Evolutionary conservation across 352 stramenopile species (phyloP).

Genomic region (Globisporangium alternatum): DNA sequence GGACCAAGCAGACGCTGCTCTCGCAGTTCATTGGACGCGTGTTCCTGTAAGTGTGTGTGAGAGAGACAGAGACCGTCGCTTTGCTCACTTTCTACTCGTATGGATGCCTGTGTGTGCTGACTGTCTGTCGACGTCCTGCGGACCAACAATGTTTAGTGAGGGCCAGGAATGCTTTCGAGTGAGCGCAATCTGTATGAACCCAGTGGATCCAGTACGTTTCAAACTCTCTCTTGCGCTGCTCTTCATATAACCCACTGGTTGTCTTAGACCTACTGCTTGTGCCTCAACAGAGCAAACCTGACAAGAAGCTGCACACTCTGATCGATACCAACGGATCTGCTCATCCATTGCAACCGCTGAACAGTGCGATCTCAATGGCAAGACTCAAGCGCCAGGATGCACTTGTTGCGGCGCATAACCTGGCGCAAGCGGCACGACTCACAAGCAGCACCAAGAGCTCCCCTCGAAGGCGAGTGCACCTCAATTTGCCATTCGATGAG

Average conservation of each 20-base stretch:
- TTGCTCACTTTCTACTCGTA: background rate
- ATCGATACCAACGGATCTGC: conserved; percentile 52
- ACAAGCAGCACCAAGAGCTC: conserved; percentile 12
- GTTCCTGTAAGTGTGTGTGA: conserved; percentile 42
- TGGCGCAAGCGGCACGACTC: conserved; percentile 10
- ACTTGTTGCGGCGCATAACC: conserved; percentile 9
- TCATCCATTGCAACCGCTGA: conserved; percentile 47
- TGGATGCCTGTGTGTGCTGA: background rate
- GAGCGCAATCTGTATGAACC: conserved; percentile 39
- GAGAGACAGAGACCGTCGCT: background rate
- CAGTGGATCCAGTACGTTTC: conserved; percentile 36
- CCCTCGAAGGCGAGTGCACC: conserved; percentile 11
- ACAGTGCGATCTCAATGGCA: conserved; percentile 47
- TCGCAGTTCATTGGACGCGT: conserved; percentile 70
- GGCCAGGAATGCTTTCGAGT: conserved; percentile 46
- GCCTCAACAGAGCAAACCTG: conserved; percentile 39
- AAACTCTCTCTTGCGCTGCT: background rate
- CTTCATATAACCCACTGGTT: background rate
- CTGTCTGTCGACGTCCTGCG: background rate
- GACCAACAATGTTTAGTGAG: conserved; percentile 24
- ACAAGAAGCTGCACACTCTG: conserved; percentile 52
- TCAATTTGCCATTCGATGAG: background rate
- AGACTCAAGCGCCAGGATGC: conserved; percentile 40
- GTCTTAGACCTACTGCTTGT: background rate
- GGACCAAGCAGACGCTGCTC: conserved; percentile 65